A percentile compares a stretch with the other conserved stretches of the same genome.
Conservation (phyloP, 2,329 filamentous ascomycete species). For the Penicillium sp. region DNA sequence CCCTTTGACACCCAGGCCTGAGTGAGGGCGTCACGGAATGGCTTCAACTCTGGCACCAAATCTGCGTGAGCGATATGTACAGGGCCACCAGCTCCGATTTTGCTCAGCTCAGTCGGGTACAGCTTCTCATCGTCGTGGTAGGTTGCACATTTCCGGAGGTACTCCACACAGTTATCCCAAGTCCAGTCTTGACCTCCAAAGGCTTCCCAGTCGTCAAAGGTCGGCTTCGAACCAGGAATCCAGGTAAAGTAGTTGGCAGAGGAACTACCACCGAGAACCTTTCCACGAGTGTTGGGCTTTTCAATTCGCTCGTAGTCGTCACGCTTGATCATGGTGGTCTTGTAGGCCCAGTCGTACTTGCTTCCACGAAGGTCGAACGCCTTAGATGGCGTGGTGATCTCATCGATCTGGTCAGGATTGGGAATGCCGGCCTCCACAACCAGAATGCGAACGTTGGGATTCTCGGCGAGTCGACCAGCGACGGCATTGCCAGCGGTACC, state of each 20-base stretch:
- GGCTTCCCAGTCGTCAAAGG: slow-evolving; percentile 57
- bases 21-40: slow-evolving; percentile 49
- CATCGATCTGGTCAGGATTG: slow-evolving; percentile 54
- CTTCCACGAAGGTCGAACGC: slow-evolving; percentile 62
- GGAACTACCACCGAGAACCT: slow-evolving; percentile 62
- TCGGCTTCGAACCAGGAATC: slow-evolving; percentile 61
- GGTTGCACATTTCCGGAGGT: slow-evolving; percentile 60
- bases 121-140: slow-evolving; percentile 60
- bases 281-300: slow-evolving; percentile 66
- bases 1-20: slow-evolving; percentile 60
- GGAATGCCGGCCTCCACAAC: slow-evolving; percentile 44
- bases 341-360: slow-evolving; percentile 64
- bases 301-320: slow-evolving; percentile 62
- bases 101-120: slow-evolving; percentile 53
- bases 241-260: slow-evolving; percentile 68
- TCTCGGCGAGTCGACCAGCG: slow-evolving; percentile 58
- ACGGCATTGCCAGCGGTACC: slow-evolving; percentile 47
- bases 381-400: slow-evolving; percentile 60
- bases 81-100: slow-evolving; percentile 58
- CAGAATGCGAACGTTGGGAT: slow-evolving; percentile 48
- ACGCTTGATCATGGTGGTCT: slow-evolving; percentile 63
- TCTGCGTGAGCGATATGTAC: slow-evolving; percentile 60
- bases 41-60: slow-evolving; percentile 56
- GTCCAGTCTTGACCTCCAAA: slow-evolving; percentile 58
- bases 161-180: slow-evolving; percentile 56